Evolutionary conservation across 176 grass and related monocot genomes (phyloP), one percentile per base, ranked within the genome.

Genomic region (Alloteropsis semialata): DNA sequence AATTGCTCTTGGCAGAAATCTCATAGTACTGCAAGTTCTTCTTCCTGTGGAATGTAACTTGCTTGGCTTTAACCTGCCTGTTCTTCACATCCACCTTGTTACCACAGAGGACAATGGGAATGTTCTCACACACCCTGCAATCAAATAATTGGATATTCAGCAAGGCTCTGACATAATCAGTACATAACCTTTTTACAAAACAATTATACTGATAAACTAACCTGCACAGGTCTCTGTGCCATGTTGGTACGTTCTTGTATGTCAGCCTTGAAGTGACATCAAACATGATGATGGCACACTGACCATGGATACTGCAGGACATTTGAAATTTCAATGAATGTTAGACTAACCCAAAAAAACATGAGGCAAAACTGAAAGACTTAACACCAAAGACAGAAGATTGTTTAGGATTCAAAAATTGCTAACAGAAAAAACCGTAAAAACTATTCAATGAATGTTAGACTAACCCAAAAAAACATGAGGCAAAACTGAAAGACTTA

Each of bases 21-120:
- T 94, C 92, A 33, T 94, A 94, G 74, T 94, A 94, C 61, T 94
- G 92, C 78, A 94, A 70, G 74, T 94, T 94, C 81, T 94, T 94
- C 78, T 94, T 91, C 63, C 92, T 86, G 78, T 94, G 88, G 75
- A 94, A 94, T 25, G 92, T 94, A 64, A 94, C 92, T 59, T 88
- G 82, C 79, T 91, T 94, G 32, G 92, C 92, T 78, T 91, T 94
- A 12, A 94, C 92, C 44, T 88, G 92, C 32, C 92, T 87, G 75
- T 91, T 94, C 72, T 88, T 94, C 7, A 94, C 92, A 57, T 94
- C 92, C 72, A 94, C 92, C 60, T 94, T 94, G 88, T 94, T 94
- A 29, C 92, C 92, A 75, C 92, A 94, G 0, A 94, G 73, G 6
- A 94, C 92, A 61, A 94, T 94, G 1, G 92, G 92, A 22, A 94